phyloP scores from a whole-genome alignment of 2,329 filamentous ascomycete genomes.

The Colletotrichum cordylinicola region DNA sequence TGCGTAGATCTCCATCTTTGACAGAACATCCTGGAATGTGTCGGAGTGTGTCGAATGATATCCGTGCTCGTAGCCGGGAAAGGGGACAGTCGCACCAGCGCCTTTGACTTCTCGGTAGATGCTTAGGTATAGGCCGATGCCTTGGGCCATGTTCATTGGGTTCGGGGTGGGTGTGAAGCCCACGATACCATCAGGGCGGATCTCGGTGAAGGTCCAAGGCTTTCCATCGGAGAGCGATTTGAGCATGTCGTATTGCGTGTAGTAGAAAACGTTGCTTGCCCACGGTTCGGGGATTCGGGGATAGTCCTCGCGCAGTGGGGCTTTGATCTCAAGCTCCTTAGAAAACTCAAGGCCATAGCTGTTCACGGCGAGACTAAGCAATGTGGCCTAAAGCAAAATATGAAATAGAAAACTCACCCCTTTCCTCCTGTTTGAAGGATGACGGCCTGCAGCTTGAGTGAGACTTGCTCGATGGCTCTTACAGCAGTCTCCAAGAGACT shows the following conservation, averaged over 20 bases:
- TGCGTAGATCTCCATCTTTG: conserved; percentile 23
- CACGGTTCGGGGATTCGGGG: conserved; percentile 23
- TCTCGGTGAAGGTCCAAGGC: conserved; percentile 22
- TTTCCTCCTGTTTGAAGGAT: conserved; percentile 25
- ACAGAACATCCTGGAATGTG: conserved; percentile 23
- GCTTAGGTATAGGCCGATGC: conserved; percentile 20
- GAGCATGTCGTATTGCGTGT: conserved; percentile 19
- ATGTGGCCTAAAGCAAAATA: not conserved
- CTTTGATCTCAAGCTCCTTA: not conserved
- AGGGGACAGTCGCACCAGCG: conserved; percentile 13
- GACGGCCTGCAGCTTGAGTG: conserved; percentile 1
- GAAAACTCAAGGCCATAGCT: conserved; percentile 22
- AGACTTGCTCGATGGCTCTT: not conserved
- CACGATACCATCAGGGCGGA: conserved; percentile 25
- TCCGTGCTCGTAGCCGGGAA: conserved; percentile 10
- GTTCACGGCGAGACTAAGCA: not conserved
- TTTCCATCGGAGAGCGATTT: conserved; percentile 12
- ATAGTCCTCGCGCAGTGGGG: conserved; percentile 7
- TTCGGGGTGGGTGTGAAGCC: conserved; percentile 20
- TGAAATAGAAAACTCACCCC: not conserved
- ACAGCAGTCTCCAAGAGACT: not conserved
- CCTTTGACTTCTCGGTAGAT: conserved; percentile 20
- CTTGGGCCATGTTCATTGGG: conserved; percentile 23
- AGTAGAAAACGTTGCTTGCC: conserved; percentile 23
- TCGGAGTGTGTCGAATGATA: conserved; percentile 23